These are phyloP conservation scores for Mrakia blollopis DNA, from an alignment of 768 basidiomycete genomes.

Conservation along the genomic window DNA sequence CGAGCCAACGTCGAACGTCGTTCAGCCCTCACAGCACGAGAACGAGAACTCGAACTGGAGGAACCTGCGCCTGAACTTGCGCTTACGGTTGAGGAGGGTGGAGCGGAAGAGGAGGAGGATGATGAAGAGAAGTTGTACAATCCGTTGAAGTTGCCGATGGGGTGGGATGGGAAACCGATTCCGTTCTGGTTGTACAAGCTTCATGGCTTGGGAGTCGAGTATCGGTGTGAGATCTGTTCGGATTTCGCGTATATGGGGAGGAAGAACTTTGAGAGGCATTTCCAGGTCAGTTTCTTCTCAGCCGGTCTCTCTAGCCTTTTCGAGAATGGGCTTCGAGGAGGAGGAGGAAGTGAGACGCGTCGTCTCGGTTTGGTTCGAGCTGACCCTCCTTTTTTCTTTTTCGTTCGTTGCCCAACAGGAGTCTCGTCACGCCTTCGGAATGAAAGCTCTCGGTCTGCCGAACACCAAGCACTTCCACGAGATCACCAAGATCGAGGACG, in stretches of 20 bases:
- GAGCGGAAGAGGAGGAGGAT: slow-evolving; percentile 53
- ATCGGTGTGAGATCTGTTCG: slow-evolving; percentile 94
- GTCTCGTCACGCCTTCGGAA: slow-evolving; percentile 93
- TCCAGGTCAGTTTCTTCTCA: slow-evolving; percentile 57
- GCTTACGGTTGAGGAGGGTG: slow-evolving; percentile 37
- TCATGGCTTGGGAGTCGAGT: slow-evolving; percentile 96
- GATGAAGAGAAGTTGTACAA: slow-evolving; percentile 98
- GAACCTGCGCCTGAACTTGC: slow-evolving; percentile 52
- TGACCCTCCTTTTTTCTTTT: background rate
- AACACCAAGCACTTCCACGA: slow-evolving; percentile 99
- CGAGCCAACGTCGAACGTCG: slow-evolving; percentile 94
- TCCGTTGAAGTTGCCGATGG: slow-evolving; percentile 89
- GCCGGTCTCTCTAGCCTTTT: background rate
- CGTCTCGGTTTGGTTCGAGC: background rate
- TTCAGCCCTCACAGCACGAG: slow-evolving; percentile 93
- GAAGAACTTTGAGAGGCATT: slow-evolving; percentile 94
- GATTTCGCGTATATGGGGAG: slow-evolving; percentile 96
- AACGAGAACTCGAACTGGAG: slow-evolving; percentile 79
- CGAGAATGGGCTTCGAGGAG: background rate
- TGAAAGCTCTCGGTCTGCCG: slow-evolving; percentile 93
- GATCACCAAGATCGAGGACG: slow-evolving; percentile 95
- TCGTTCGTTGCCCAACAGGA: slow-evolving; percentile 56
- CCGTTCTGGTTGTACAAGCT: slow-evolving; percentile 98
- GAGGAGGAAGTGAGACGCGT: background rate
- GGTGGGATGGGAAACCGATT: slow-evolving; percentile 98